phyloP scores from a whole-genome alignment of 2,329 filamentous ascomycete genomes.

The Arthrobotrys iridis region DNA sequence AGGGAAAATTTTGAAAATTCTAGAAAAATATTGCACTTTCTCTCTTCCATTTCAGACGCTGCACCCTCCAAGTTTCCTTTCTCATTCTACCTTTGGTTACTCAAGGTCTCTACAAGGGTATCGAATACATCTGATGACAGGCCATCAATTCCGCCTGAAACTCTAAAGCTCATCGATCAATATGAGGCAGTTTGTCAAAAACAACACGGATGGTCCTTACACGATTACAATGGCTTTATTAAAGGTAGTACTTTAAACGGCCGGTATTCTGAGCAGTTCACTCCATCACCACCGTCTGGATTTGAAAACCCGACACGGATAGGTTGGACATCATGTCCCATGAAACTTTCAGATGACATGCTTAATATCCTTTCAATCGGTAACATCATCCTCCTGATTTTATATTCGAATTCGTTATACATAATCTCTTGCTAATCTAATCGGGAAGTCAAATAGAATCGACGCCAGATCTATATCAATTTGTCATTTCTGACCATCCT shows the following conservation, averaged over 20 bases:
- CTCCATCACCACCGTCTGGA: neutral
- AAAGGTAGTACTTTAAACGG: neutral
- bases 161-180: neutral
- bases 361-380: neutral
- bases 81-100: neutral
- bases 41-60: neutral
- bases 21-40: neutral
- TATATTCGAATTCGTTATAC: no score
- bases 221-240: neutral
- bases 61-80: neutral
- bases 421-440: no score
- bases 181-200: neutral
- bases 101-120: no score
- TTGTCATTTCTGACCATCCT: constrained; percentile 4
- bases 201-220: constrained; percentile 12
- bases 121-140: neutral
- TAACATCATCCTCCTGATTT: neutral
- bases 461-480: neutral
- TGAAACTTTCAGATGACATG: neutral
- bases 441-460: neutral
- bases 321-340: neutral
- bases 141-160: neutral
- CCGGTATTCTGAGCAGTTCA: neutral
- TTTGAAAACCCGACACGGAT: neutral
- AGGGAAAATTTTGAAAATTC: neutral